phyloP scores from a whole-genome alignment of 345 rosid species.

The Aethionema arabicum region DNA sequence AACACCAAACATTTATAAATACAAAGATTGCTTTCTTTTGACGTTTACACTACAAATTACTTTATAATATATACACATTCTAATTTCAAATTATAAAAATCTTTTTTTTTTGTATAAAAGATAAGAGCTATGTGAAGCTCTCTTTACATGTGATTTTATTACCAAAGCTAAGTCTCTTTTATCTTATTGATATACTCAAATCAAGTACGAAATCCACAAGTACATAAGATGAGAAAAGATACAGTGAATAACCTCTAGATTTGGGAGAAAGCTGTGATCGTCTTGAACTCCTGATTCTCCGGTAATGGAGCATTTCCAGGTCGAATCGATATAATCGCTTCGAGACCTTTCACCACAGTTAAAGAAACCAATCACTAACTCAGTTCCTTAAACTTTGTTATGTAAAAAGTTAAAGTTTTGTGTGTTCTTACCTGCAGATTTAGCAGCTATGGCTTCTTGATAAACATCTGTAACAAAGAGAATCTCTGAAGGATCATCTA shows the following conservation, averaged over 20 bases:
- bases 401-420: slow-evolving; percentile 16
- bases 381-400: slow-evolving; percentile 15
- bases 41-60: no score
- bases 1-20: no score
- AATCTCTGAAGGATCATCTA: slow-evolving; percentile 76
- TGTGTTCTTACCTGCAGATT: slow-evolving; percentile 61
- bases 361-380: background rate
- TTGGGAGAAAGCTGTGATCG: slow-evolving; percentile 55
- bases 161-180: slow-evolving; percentile 11
- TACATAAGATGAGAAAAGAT: background rate
- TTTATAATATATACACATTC: no score
- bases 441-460: slow-evolving; percentile 92
- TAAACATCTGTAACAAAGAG: slow-evolving; percentile 75
- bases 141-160: slow-evolving; percentile 8
- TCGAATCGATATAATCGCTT: slow-evolving; percentile 60
- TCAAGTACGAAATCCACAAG: slow-evolving; percentile 4
- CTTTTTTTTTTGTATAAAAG: no score
- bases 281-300: slow-evolving; percentile 67
- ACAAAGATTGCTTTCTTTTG: no score
- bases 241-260: slow-evolving; percentile 39
- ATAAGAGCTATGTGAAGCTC: slow-evolving; percentile 19
- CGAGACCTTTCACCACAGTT: slow-evolving; percentile 45
- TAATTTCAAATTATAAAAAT: no score
- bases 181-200: slow-evolving; percentile 18
- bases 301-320: slow-evolving; percentile 70